phyloP scores from a whole-genome alignment of 208 protist species.

The Leishmania turanica region DNA sequence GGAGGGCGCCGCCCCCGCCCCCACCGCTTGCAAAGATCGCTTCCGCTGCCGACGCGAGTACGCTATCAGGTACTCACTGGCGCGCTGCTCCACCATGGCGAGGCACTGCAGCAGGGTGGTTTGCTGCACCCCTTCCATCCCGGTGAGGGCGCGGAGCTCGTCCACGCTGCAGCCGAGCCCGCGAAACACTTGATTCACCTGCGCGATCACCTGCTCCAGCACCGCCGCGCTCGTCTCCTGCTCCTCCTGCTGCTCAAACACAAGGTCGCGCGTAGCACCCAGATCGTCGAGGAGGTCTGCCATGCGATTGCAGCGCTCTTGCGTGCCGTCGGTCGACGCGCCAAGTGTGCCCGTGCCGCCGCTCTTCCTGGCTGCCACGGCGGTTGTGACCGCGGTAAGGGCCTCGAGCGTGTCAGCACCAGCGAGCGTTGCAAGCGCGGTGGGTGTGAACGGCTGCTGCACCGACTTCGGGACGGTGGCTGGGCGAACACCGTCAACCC shows the following conservation, averaged over 20 bases:
- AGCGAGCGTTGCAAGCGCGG: conserved; percentile 13
- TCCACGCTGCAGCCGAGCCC: conserved; percentile 48
- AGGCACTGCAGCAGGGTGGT: conserved; percentile 44
- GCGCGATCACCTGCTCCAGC: conserved; percentile 32
- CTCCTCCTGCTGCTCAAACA: conserved; percentile 33
- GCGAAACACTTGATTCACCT: conserved; percentile 46
- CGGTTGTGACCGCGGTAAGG: neutral
- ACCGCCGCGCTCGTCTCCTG: conserved; percentile 22
- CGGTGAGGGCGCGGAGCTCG: conserved; percentile 30
- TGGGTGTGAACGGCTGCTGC: neutral
- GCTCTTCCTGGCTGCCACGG: neutral
- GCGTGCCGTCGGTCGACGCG: neutral
- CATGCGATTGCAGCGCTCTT: conserved; percentile 10
- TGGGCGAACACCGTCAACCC: neutral
- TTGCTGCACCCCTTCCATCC: conserved; percentile 35
- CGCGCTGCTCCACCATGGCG: conserved; percentile 66
- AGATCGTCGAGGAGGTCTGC: conserved; percentile 25
- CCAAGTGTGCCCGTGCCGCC: neutral
- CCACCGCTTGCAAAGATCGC: neutral
- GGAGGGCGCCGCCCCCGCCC: neutral
- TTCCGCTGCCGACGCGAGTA: conserved; percentile 30
- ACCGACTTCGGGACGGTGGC: neutral
- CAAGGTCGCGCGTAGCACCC: conserved; percentile 26
- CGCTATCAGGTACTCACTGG: conserved; percentile 76
- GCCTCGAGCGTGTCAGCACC: conserved; percentile 12